Percentiles rank a stretch among this genome's conserved stretches.
These are phyloP conservation scores for Scutellaria galericulata DNA, from an alignment of 257 asterid genomes.

Conservation along the genomic window DNA sequence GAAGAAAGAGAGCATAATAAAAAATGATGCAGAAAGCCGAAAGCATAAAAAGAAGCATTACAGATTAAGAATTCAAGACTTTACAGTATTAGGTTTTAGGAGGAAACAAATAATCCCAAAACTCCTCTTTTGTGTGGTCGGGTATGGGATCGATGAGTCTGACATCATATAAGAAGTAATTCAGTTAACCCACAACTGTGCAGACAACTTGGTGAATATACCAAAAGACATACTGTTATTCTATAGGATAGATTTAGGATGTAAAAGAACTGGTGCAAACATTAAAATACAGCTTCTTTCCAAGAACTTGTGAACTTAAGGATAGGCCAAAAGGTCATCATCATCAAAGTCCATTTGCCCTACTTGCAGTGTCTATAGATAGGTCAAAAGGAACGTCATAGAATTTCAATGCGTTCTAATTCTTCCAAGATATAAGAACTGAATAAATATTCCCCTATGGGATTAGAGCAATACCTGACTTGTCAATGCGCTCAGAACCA, in stretches of 20 bases:
- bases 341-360: neutral
- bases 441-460: conserved; percentile 16
- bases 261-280: conserved; percentile 6
- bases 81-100: neutral
- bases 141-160: neutral
- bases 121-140: neutral
- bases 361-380: neutral
- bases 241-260: conserved; percentile 10
- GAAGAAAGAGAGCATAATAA: neutral
- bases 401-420: neutral
- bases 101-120: neutral
- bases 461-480: conserved; percentile 61
- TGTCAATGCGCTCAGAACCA: conserved; percentile 89
- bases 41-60: neutral
- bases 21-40: conserved; percentile 11
- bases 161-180: neutral
- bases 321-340: conserved; percentile 9
- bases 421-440: conserved; percentile 7
- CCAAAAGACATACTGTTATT: neutral
- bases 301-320: conserved; percentile 22
- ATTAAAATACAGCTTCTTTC: neutral
- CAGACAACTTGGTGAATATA: conserved; percentile 6
- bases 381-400: neutral
- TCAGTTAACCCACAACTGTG: conserved; percentile 1
- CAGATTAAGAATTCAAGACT: conserved; percentile 6